These are phyloP conservation scores for Anaeromyces robustus DNA, from an alignment of 192 early-diverging fungal genomes.

Conservation along the genomic window DNA sequence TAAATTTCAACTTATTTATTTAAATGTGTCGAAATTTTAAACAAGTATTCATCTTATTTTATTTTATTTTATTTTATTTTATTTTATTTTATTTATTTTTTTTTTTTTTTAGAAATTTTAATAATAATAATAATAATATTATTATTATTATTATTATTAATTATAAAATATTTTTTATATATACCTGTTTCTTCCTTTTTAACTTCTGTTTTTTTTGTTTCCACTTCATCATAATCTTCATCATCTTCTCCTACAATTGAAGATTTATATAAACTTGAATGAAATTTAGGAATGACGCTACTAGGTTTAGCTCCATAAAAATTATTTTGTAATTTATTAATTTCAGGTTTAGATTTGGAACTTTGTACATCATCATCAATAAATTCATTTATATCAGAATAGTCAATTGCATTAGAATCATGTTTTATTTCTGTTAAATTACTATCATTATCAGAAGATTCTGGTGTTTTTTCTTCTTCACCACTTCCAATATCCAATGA, in stretches of 20 bases:
- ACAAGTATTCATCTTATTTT: too few species aligned
- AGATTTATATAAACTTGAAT: not conserved
- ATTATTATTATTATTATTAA: too few species aligned
- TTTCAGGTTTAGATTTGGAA: constrained; percentile 8
- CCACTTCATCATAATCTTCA: not conserved
- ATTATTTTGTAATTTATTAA: too few species aligned
- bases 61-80: too few species aligned
- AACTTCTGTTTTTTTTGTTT: not conserved
- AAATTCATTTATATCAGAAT: constrained; percentile 64
- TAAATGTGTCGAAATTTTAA: too few species aligned
- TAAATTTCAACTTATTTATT: too few species aligned
- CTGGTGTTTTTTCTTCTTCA: constrained; percentile 20
- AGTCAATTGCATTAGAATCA: constrained; percentile 61
- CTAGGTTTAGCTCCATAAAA: too few species aligned
- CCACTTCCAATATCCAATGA: constrained; percentile 26
- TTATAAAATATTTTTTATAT: constrained; percentile 32
- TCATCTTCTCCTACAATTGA: not conserved
- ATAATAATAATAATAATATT: too few species aligned
- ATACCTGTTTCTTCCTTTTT: constrained; percentile 18
- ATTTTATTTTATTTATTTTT: too few species aligned
- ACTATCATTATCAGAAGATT: constrained; percentile 22
- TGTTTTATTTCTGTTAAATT: constrained; percentile 27
- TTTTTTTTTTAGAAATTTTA: too few species aligned
- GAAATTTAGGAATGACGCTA: not conserved
- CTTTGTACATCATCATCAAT: constrained; percentile 45